Conservation (phyloP, 768 basidiomycete genomes). For the Cantharellus anzutake region DNA sequence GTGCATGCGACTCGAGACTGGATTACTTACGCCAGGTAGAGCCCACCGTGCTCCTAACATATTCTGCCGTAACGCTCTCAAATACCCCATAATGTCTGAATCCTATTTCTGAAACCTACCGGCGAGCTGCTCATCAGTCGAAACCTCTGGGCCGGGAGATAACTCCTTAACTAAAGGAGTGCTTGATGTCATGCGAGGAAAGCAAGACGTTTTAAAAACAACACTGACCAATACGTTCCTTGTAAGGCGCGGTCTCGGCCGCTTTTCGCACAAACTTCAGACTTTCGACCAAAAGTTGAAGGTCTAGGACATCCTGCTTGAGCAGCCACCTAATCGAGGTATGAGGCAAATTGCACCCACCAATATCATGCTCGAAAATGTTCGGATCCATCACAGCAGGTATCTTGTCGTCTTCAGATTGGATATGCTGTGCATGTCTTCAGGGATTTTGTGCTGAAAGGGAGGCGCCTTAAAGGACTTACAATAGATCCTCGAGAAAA, state of each 20-base stretch:
- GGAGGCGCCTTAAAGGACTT: background rate
- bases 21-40: background rate
- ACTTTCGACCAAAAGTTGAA: background rate
- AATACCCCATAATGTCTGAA: background rate
- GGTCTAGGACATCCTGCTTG: background rate
- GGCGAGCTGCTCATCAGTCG: background rate
- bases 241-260: background rate
- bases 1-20: background rate
- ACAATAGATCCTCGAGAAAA: slow-evolving; percentile 24
- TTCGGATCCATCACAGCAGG: background rate
- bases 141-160: background rate
- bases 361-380: background rate
- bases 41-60: background rate
- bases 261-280: background rate
- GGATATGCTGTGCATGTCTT: background rate
- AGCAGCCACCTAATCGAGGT: background rate
- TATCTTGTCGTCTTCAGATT: background rate
- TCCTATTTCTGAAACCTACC: background rate
- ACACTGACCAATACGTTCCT: background rate
- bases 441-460: background rate
- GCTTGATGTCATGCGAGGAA: background rate
- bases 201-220: background rate
- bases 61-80: background rate
- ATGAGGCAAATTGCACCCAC: background rate
- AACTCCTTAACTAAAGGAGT: background rate